Evolutionary conservation across 1,284 basidiomycete genomes (phyloP).

Genomic region (Rhodotorula sp.): DNA sequence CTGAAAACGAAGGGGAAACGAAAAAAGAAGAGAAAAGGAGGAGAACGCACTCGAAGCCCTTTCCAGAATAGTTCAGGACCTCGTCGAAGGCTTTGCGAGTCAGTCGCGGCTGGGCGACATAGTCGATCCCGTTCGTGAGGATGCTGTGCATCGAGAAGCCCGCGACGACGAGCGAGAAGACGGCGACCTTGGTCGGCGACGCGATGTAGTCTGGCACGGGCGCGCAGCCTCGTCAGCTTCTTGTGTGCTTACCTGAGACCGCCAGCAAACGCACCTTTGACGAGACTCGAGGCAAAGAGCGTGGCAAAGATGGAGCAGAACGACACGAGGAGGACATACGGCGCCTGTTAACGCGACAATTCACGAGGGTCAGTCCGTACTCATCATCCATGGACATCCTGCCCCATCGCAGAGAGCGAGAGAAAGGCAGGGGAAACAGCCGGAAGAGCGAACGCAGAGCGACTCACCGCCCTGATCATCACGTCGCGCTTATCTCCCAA

Average conservation of each 20-base stretch:
- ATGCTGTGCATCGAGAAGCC: slow-evolving; percentile 66
- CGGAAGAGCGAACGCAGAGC: too few species aligned
- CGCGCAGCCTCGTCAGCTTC: too few species aligned
- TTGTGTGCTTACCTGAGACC: too few species aligned
- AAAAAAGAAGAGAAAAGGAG: not conserved
- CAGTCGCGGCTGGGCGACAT: slow-evolving; percentile 92
- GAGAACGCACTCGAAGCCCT: slow-evolving; percentile 63
- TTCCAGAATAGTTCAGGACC: slow-evolving; percentile 80
- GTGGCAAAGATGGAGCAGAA: slow-evolving; percentile 77
- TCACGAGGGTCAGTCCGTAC: not conserved
- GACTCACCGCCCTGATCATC: not conserved
- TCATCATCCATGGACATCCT: not conserved
- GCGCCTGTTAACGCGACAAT: slow-evolving; percentile 63
- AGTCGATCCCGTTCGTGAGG: slow-evolving; percentile 74
- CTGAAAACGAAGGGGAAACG: not conserved
- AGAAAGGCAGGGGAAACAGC: too few species aligned
- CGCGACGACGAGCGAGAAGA: slow-evolving; percentile 62
- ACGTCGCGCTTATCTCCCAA: slow-evolving; percentile 33
- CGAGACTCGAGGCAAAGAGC: slow-evolving; percentile 63
- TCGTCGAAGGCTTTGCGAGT: slow-evolving; percentile 70
- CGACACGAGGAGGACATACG: slow-evolving; percentile 76
- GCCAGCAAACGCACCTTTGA: slow-evolving; percentile 62
- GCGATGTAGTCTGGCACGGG: slow-evolving; percentile 25
- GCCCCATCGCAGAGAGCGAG: not conserved
- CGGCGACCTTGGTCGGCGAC: slow-evolving; percentile 55